Base-by-base conservation (phyloP, 1,139 yeast genomes). In the Debaryomycetaceae sp. region DNA sequence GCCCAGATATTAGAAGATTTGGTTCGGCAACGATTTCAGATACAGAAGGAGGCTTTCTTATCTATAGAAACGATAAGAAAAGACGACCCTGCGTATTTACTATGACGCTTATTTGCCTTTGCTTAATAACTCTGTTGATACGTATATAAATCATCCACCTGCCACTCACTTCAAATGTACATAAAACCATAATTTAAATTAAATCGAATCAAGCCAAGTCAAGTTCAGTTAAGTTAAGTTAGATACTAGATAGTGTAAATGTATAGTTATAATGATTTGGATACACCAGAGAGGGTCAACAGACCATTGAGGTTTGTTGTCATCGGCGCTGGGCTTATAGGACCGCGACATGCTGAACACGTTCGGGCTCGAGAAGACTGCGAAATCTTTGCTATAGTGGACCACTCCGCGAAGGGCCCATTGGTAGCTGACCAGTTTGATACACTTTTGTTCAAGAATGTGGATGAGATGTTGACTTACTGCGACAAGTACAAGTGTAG, bases 341-440 rank as follows among this genome's bases (percentile, higher is more conserved):
- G 66, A 4, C 65, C 65, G 5, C 53, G 66, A 37, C 66, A 61
- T 42, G 65, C 64, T 22, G 37, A 45, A 31, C 65, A 60, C 39
- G 55, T 61, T 17, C 9, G 30, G 3, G 30, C 49, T 19, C 41
- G 68, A 19, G 41, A 52, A 5, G 69, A 61, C 41, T 59, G 63
- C 45, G 44, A 53, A 16, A 48, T 67, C 24, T 56, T 63, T 47
- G 73, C 71, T 31, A 56, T 68, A 2, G 61, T 69, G 17, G 75
- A 69, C 46, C 73, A 67, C 40, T 65, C 71, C 3, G 56, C 59
- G 2, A 68, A 67, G 38, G 73, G 73, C 1, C 73, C 72, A 1
- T 35, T 36, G 0, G 63, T 66, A 1, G 73, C 73, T 2, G 42
- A 47, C n/a, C 42, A 54, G 32, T 63, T 61, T 40, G 54, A 53